A percentile compares a stretch with the other conserved stretches of the same genome.
These are phyloP conservation scores for Beta macrorhiza DNA, from an alignment of 179 eudicot species.

Conservation along the genomic window DNA sequence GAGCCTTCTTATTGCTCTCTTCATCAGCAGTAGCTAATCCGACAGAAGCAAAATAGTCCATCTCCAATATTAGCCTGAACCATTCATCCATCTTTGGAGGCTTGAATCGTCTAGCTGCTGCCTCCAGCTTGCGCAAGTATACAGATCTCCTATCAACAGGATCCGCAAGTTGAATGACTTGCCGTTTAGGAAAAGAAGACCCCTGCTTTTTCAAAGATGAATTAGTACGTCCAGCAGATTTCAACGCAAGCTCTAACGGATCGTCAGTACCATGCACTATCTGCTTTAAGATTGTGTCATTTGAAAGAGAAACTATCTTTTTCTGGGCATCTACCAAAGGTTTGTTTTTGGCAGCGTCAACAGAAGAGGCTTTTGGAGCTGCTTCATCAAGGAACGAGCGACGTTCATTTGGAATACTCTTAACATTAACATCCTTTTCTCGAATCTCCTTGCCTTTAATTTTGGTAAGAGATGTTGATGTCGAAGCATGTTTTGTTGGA, in stretches of 20 bases:
- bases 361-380: slow-evolving; percentile 22
- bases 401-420: slow-evolving; percentile 28
- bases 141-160: slow-evolving; percentile 57
- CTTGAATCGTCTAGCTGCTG: slow-evolving; percentile 61
- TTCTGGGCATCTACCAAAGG: slow-evolving; percentile 24
- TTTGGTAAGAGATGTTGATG: slow-evolving; percentile 35
- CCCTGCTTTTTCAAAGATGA: slow-evolving; percentile 42
- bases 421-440: slow-evolving; percentile 31
- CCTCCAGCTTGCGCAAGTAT: slow-evolving; percentile 51
- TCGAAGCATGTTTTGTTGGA: slow-evolving; percentile 26
- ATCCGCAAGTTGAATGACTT: slow-evolving; percentile 78
- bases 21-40: slow-evolving; percentile 65
- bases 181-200: slow-evolving; percentile 66
- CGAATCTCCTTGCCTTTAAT: slow-evolving; percentile 32
- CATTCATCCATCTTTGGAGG: slow-evolving; percentile 89
- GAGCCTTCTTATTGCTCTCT: slow-evolving; percentile 37
- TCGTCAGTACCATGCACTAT: slow-evolving; percentile 63
- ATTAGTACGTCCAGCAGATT: slow-evolving; percentile 54
- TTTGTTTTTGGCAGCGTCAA: slow-evolving; percentile 29
- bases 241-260: slow-evolving; percentile 64
- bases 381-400: slow-evolving; percentile 29
- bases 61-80: slow-evolving; percentile 81
- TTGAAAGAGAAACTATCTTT: slow-evolving; percentile 32
- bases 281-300: slow-evolving; percentile 47
- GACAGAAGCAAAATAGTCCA: slow-evolving; percentile 76